Percentiles rank a stretch among this genome's conserved stretches.
Evolutionary conservation across 352 stramenopile species (phyloP).

Genomic region (Globisporangium splendens): DNA sequence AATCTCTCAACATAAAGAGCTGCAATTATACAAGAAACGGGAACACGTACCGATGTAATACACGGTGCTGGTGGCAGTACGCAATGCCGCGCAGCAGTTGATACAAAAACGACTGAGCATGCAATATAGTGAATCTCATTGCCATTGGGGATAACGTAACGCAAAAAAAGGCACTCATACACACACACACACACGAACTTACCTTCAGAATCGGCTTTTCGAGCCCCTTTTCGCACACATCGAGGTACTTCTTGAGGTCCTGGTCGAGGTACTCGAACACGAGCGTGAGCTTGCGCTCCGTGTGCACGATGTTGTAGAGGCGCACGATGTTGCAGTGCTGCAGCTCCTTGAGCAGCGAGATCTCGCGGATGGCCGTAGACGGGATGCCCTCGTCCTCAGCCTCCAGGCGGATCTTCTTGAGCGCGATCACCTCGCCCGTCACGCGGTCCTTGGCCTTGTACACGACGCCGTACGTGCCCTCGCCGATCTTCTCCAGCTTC

Average conservation of each 20-base stretch:
- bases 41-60: conserved; percentile 80
- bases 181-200: neutral
- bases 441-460: conserved; percentile 98
- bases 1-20: no score
- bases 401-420: conserved; percentile 99
- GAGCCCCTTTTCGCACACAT: conserved; percentile 97
- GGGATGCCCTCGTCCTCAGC: conserved; percentile 98
- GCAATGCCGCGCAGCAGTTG: conserved; percentile 98
- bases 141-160: no score
- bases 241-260: conserved; percentile 99
- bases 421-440: conserved; percentile 96
- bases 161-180: no score
- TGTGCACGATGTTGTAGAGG: conserved; percentile 99
- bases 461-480: conserved; percentile 99
- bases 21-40: no score
- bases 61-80: conserved; percentile 98
- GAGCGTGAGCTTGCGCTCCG: conserved; percentile 97
- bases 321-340: conserved; percentile 98
- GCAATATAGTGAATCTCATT: neutral
- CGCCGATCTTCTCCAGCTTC: conserved; percentile 96
- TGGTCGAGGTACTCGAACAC: conserved; percentile 99
- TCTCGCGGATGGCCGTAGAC: conserved; percentile 98
- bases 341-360: conserved; percentile 97
- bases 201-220: conserved; percentile 89
- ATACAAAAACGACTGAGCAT: conserved; percentile 94